These are phyloP conservation scores for Mortierella hygrophila DNA, from an alignment of 192 early-diverging fungal species.

Conservation along the genomic window DNA sequence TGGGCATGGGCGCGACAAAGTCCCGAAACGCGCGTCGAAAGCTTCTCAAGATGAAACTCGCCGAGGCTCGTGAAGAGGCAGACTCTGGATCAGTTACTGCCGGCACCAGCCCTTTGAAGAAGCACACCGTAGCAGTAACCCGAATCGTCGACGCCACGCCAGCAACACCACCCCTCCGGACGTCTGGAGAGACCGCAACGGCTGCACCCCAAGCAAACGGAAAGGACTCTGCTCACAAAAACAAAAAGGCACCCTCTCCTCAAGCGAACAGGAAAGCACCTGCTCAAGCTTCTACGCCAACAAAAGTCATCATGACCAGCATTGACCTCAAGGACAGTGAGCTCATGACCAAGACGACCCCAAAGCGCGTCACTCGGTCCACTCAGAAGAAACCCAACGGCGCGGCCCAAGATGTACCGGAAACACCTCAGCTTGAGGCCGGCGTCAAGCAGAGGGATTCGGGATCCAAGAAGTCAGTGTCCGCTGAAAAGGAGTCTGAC, in stretches of 20 bases:
- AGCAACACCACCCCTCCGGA: neutral
- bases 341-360: neutral
- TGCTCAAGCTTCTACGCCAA: neutral
- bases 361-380: constrained; percentile 5
- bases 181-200: neutral
- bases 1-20: constrained; percentile 2
- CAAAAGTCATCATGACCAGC: constrained; percentile 47
- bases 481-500: neutral
- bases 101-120: neutral
- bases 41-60: neutral
- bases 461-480: neutral
- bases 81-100: neutral
- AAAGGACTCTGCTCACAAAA: neutral
- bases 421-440: neutral
- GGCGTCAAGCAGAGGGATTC: neutral
- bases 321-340: constrained; percentile 23
- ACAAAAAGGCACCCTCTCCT: neutral
- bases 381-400: neutral
- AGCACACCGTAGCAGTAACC: neutral
- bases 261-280: neutral
- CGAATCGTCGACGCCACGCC: neutral
- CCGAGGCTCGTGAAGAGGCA: neutral
- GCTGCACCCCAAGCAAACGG: neutral
- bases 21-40: constrained; percentile 23
- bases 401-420: neutral